A percentile compares a stretch with the other conserved stretches of the same genome.
These are phyloP conservation scores for Rhodofomes roseus DNA, from an alignment of 1,284 basidiomycete species.

Conservation along the genomic window DNA sequence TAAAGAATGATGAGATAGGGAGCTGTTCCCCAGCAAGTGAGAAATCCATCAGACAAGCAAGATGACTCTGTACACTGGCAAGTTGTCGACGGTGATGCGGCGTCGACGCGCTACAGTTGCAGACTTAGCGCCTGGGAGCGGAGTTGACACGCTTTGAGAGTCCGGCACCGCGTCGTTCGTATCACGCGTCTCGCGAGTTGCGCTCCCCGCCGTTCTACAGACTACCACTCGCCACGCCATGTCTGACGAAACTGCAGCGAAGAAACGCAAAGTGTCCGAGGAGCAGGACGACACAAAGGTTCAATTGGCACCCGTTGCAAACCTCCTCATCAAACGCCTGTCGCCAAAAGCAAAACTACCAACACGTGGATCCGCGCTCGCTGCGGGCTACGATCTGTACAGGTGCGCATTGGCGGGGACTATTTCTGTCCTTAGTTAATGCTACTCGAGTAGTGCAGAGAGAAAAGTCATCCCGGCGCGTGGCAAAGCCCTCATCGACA, in stretches of 20 bases:
- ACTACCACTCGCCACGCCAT: conserved; percentile 1
- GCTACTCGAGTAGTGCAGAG: conserved; percentile 56
- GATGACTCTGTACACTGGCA: not conserved
- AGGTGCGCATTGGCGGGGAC: conserved; percentile 44
- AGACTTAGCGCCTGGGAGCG: conserved; percentile 4
- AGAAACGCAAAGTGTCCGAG: conserved; percentile 58
- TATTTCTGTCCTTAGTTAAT: not conserved
- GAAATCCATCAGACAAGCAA: conserved; percentile 7
- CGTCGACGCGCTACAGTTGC: not conserved
- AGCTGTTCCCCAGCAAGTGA: conserved; percentile 18
- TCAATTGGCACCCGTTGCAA: conserved; percentile 36
- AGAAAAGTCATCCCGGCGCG: conserved; percentile 75
- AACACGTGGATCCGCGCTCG: conserved; percentile 79
- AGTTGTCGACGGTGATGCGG: not conserved
- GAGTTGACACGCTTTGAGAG: conserved; percentile 24
- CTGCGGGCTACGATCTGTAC: conserved; percentile 95
- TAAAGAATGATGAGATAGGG: conserved; percentile 18
- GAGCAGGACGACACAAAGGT: conserved; percentile 23
- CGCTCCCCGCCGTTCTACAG: not conserved
- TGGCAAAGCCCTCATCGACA: conserved; percentile 87
- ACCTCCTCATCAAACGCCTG: conserved; percentile 83
- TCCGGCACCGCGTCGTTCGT: conserved; percentile 18
- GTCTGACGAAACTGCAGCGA: conserved; percentile 22
- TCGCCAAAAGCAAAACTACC: conserved; percentile 83
- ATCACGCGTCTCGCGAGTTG: conserved; percentile 9